Conservation (phyloP, 176 grass and related monocot genomes). For the Eragrostis nindensis region DNA sequence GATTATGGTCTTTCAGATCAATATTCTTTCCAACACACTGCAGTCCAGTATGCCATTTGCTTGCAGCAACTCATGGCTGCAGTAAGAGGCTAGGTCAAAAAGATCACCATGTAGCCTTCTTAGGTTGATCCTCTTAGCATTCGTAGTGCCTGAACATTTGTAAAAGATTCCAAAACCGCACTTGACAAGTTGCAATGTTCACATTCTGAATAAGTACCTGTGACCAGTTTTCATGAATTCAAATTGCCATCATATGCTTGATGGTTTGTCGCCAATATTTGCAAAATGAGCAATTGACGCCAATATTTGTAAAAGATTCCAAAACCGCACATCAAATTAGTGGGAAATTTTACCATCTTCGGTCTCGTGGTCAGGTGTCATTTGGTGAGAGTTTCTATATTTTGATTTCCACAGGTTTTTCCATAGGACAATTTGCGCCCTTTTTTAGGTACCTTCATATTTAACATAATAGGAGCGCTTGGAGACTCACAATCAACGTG, state of each 20-base stretch:
- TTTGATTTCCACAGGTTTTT: not conserved
- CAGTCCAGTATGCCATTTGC: conserved; percentile 76
- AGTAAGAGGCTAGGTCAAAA: conserved; percentile 47
- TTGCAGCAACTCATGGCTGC: conserved; percentile 71
- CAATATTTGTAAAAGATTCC: not conserved
- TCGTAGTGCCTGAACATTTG: not conserved
- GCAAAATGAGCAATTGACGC: not conserved
- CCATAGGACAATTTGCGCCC: no score
- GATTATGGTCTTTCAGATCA: conserved; percentile 79
- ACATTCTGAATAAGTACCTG: not conserved
- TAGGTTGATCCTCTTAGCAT: not conserved
- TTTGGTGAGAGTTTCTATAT: not conserved
- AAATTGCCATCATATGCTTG: not conserved
- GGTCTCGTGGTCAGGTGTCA: not conserved
- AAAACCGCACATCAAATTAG: not conserved
- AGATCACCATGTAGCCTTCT: not conserved
- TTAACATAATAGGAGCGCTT: no score
- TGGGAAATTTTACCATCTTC: not conserved
- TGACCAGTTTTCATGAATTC: not conserved
- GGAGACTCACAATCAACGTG: no score
- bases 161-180: no score
- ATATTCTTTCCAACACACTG: conserved; percentile 83
- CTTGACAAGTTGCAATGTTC: not conserved
- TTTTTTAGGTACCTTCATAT: no score
- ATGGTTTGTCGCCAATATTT: not conserved